Conservation (phyloP, 2,329 filamentous ascomycete genomes). For the Xylaria multiplex region DNA sequence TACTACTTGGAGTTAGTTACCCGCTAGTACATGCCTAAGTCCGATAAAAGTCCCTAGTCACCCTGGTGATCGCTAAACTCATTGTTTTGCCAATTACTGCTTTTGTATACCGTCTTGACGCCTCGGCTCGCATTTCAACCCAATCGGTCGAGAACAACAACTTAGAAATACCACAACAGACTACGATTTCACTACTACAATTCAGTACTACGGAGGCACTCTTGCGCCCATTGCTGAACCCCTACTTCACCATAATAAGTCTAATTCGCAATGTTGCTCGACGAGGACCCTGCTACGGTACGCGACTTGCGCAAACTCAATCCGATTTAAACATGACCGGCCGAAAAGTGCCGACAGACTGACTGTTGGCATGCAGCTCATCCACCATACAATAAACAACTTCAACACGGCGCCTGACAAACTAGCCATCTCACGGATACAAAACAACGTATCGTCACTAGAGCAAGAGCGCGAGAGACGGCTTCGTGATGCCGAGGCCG, state of each 20-base stretch:
- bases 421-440: slow-evolving; percentile 81
- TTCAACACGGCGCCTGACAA: slow-evolving; percentile 96
- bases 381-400: slow-evolving; percentile 89
- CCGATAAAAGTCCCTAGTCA: slow-evolving; percentile 37
- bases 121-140: background rate
- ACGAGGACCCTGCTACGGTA: slow-evolving; percentile 90
- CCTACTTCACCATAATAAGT: background rate
- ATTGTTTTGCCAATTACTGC: slow-evolving; percentile 45
- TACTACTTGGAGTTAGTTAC: no score
- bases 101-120: slow-evolving; percentile 27
- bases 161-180: slow-evolving; percentile 13
- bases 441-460: slow-evolving; percentile 84
- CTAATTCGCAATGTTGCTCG: slow-evolving; percentile 80
- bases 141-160: background rate
- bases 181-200: background rate
- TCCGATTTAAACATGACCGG: background rate
- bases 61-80: slow-evolving; percentile 44
- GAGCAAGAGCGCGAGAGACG: slow-evolving; percentile 83
- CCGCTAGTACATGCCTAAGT: background rate
- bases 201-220: background rate
- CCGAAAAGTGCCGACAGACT: slow-evolving; percentile 20
- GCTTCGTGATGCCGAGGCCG: slow-evolving; percentile 73
- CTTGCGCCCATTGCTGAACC: background rate
- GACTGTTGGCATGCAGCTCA: slow-evolving; percentile 72
- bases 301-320: slow-evolving; percentile 43